A percentile compares a stretch with the other conserved stretches of the same genome.
Evolutionary conservation across 2,329 filamentous ascomycete species (phyloP).

Genomic region (Fusarium bactridioides): DNA sequence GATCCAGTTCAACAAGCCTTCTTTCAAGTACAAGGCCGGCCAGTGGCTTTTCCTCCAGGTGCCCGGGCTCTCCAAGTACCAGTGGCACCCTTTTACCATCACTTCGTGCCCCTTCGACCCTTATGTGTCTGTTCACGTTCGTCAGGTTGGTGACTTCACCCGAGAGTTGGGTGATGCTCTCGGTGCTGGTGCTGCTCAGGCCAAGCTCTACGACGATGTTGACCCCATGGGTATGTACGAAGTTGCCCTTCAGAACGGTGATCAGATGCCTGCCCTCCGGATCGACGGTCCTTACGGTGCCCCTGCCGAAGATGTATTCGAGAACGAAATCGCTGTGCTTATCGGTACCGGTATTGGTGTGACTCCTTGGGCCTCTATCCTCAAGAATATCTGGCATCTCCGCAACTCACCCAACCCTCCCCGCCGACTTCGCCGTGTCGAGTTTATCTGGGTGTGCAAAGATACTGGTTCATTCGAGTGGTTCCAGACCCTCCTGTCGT

Average conservation of each 20-base stretch:
- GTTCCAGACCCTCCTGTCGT: constrained; percentile 94
- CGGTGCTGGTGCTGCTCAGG: constrained; percentile 87
- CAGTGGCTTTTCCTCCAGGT: constrained; percentile 98
- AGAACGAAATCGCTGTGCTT: constrained; percentile 87
- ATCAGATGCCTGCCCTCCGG: constrained; percentile 87
- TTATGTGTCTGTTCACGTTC: constrained; percentile 92
- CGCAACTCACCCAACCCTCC: constrained; percentile 90
- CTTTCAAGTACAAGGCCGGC: constrained; percentile 97
- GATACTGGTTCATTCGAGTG: constrained; percentile 97
- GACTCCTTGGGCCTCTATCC: constrained; percentile 84
- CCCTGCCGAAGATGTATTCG: constrained; percentile 95
- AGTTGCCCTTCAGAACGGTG: constrained; percentile 90
- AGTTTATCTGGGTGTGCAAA: constrained; percentile 99
- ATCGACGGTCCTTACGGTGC: constrained; percentile 97
- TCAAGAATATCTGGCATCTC: constrained; percentile 98
- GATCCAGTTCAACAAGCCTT: constrained; percentile 95
- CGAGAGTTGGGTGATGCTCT: constrained; percentile 91
- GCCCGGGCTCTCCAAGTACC: constrained; percentile 83
- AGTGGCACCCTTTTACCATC: constrained; percentile 99
- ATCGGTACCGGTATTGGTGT: constrained; percentile 89
- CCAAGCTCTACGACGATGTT: constrained; percentile 87
- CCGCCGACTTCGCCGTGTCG: constrained; percentile 86
- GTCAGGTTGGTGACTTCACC: constrained; percentile 97
- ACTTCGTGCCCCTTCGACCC: constrained; percentile 97
- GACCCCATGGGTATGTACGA: constrained; percentile 98